Percentiles rank a stretch among this genome's conserved stretches.
These are phyloP conservation scores for Cercophora scortea DNA, from an alignment of 495 filamentous ascomycete species.

Conservation along the genomic window DNA sequence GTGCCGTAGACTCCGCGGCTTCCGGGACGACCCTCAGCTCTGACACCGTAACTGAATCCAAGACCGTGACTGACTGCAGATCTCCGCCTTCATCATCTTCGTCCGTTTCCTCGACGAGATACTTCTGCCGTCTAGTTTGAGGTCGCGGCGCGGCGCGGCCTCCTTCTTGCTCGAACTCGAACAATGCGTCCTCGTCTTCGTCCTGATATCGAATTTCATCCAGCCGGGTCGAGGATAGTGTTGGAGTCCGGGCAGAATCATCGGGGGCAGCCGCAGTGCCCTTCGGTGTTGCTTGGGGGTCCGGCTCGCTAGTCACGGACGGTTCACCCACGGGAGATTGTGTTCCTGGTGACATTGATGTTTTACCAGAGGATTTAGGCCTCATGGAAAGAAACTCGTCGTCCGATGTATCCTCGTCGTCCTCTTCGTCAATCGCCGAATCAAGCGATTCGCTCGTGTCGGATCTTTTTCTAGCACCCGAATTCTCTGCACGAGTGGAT, in stretches of 20 bases:
- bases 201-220: not conserved
- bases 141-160: not conserved
- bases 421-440: slow-evolving; percentile 9
- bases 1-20: no score
- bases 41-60: no score
- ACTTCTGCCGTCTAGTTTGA: slow-evolving; percentile 8
- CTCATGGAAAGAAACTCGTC: slow-evolving; percentile 26
- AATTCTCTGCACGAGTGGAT: slow-evolving; percentile 10
- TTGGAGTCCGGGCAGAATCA: not conserved
- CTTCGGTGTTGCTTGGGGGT: not conserved
- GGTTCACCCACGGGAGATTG: slow-evolving; percentile 4
- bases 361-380: slow-evolving; percentile 10
- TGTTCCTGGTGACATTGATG: slow-evolving; percentile 7
- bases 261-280: not conserved
- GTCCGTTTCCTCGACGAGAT: slow-evolving; percentile 6
- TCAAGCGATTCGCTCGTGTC: no score
- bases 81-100: slow-evolving; percentile 13
- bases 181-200: slow-evolving; percentile 16
- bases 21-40: no score
- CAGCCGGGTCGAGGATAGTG: not conserved
- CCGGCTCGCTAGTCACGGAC: slow-evolving; percentile 7
- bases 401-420: slow-evolving; percentile 24
- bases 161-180: slow-evolving; percentile 22
- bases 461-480: no score
- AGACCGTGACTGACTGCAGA: no score